Base-by-base conservation (phyloP, 768 basidiomycete genomes). In the Mycena capillaripes region DNA sequence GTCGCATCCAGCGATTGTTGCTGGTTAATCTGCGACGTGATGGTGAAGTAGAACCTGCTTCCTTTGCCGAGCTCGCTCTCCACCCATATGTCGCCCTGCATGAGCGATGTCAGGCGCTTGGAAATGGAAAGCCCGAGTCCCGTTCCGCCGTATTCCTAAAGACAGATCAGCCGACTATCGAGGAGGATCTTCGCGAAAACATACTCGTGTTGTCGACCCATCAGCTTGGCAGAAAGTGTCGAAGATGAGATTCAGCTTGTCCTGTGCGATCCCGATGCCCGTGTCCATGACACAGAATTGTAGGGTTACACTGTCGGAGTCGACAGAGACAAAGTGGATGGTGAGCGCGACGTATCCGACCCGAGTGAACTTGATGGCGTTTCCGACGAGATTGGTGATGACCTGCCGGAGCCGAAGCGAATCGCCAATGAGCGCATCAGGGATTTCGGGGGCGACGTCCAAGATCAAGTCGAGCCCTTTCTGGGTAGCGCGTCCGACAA, bases 41-140 rank as follows among this genome's bases (percentile, higher is more conserved):
- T 96, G 30, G 96, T 97, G 87, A 99, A 99, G 90, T 94, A 97
- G 89, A 98, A 97, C 82, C 92, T 93, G 84, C 92, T 95, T 30
- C 98, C 98, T 76, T 95, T 93, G 55, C 93, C 89, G 70, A 97
- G 95, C 81, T 97, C 96, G 72, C 93, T 94, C 83, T 98, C 95
- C 25, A 99, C 98, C 98, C 98, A 99, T 88, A 99, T 95, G 78
- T 97, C 95, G 55, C 98, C 98, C 76, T 95, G 92, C 98, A 99
- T 99, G 76, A 99, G 92, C 57, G 92, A 93, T 21, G 99, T 97
- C 27, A 99, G 91, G 1, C 97, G 94, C 80, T 98, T 99, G 53
- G 97, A 99, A 78, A 99, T 99, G 12, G 97, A 98, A 53, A 99
- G 87, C 16, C 97, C 97, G 3, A 99, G 87, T 78, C 97, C 97